Conservation (phyloP, 2,329 filamentous ascomycete genomes). For the Berkeleyomyces rouxiae region DNA sequence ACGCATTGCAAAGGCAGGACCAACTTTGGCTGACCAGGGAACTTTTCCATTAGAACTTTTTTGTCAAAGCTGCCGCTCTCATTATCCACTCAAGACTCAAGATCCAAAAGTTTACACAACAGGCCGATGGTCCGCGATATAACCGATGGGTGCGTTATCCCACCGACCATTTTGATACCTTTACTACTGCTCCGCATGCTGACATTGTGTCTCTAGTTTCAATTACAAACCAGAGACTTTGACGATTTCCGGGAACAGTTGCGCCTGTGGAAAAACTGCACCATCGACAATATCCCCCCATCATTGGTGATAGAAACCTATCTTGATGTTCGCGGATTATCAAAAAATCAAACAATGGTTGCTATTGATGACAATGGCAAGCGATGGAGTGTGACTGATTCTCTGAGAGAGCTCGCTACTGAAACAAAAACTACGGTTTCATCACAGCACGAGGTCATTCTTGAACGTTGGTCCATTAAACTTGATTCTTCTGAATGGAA, state of each 20-base stretch:
- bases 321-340: conserved; percentile 62
- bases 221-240: conserved; percentile 84
- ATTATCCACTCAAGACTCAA: conserved; percentile 68
- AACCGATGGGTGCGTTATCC: conserved; percentile 66
- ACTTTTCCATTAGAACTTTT: conserved; percentile 55
- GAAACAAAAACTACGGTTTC: conserved; percentile 20
- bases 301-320: conserved; percentile 83
- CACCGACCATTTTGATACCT: neutral
- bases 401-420: conserved; percentile 46
- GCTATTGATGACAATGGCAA: conserved; percentile 79
- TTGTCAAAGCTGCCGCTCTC: conserved; percentile 70
- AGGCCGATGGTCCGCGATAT: conserved; percentile 36
- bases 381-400: conserved; percentile 80
- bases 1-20: neutral
- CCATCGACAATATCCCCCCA: conserved; percentile 61
- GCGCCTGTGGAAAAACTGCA: conserved; percentile 62
- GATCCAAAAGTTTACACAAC: conserved; percentile 34
- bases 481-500: conserved; percentile 6
- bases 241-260: conserved; percentile 74
- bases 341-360: conserved; percentile 72
- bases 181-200: conserved; percentile 7
- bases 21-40: neutral
- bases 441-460: conserved; percentile 54
- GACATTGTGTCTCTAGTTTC: conserved; percentile 46
- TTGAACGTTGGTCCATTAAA: conserved; percentile 74